Evolutionary conservation across 306 rosid species (phyloP).

Genomic region (Inga laurina): DNA sequence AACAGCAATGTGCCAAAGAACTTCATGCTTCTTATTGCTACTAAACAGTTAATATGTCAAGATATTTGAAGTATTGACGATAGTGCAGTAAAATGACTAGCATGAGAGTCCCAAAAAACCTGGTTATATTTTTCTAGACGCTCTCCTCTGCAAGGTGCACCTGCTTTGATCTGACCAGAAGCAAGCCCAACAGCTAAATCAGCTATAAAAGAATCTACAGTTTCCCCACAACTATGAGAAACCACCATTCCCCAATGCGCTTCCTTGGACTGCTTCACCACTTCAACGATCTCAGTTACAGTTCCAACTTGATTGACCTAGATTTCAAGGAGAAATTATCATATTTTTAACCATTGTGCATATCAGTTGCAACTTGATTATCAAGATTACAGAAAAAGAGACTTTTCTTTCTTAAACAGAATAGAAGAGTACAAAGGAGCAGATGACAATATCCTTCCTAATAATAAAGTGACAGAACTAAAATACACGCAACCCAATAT

Average conservation of each 20-base stretch:
- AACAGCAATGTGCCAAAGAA: not conserved
- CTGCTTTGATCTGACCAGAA: slow-evolving; percentile 88
- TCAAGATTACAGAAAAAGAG: not conserved
- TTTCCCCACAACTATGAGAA: slow-evolving; percentile 94
- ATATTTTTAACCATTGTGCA: slow-evolving; percentile 2
- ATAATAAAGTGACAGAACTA: slow-evolving; percentile 2
- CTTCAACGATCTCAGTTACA: slow-evolving; percentile 86
- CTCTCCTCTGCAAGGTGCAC: slow-evolving; percentile 99
- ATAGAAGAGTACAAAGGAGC: slow-evolving; percentile 1
- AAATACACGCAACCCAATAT: slow-evolving; percentile 21
- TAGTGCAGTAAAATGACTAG: slow-evolving; percentile 24
- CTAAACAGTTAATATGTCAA: slow-evolving; percentile 1
- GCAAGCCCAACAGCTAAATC: slow-evolving; percentile 94
- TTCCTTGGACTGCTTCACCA: slow-evolving; percentile 81
- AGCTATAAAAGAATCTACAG: slow-evolving; percentile 83
- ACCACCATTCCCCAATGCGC: slow-evolving; percentile 86
- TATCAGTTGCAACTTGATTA: not conserved
- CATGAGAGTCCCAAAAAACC: slow-evolving; percentile 49
- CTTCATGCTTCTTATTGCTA: not conserved
- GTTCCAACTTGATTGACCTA: slow-evolving; percentile 96
- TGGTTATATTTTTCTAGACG: slow-evolving; percentile 92
- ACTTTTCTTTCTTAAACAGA: slow-evolving; percentile 4
- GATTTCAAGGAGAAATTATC: slow-evolving; percentile 33
- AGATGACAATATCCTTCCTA: slow-evolving; percentile 14
- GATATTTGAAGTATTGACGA: slow-evolving; percentile 21